These are phyloP conservation scores for Kickxella alabastrina DNA, from an alignment of 192 early-diverging fungal species.

Conservation along the genomic window DNA sequence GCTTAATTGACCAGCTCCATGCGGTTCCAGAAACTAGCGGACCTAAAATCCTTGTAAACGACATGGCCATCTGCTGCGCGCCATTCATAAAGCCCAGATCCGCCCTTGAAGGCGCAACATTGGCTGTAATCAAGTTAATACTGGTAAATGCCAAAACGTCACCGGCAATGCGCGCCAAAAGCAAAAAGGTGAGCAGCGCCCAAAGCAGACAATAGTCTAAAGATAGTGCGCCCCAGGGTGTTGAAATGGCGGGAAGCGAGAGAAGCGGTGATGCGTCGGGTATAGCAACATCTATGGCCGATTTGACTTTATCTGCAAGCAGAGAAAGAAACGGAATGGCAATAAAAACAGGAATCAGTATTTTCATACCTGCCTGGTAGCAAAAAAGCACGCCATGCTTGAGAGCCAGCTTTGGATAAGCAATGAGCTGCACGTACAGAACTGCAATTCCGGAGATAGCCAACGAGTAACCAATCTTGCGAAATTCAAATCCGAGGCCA, in stretches of 20 bases:
- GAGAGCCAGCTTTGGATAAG: slow-evolving; percentile 43
- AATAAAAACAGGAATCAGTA: background rate
- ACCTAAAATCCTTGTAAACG: slow-evolving; percentile 15
- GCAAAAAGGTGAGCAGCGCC: slow-evolving; percentile 15
- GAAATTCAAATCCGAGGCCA: slow-evolving; percentile 52
- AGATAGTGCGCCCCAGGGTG: no score
- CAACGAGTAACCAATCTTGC: slow-evolving; percentile 52
- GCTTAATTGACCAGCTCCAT: slow-evolving; percentile 41
- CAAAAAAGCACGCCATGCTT: slow-evolving; percentile 45
- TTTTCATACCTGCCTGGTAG: slow-evolving; percentile 27
- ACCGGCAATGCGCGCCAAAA: slow-evolving; percentile 19
- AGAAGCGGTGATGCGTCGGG: no score
- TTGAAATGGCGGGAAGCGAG: no score
- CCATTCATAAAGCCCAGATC: slow-evolving; percentile 38
- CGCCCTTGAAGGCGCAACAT: slow-evolving; percentile 28
- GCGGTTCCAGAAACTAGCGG: slow-evolving; percentile 26
- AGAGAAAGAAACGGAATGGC: slow-evolving; percentile 9
- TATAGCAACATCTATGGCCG: background rate
- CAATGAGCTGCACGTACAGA: slow-evolving; percentile 51
- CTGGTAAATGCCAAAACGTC: slow-evolving; percentile 32
- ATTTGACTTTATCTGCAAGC: slow-evolving; percentile 4
- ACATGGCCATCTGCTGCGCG: slow-evolving; percentile 29
- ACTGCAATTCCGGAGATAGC: slow-evolving; percentile 35
- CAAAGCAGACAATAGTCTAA: no score
- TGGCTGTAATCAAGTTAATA: slow-evolving; percentile 31